Conservation (phyloP, 2,329 filamentous ascomycete species). For the Sporothrix euskadiensis region DNA sequence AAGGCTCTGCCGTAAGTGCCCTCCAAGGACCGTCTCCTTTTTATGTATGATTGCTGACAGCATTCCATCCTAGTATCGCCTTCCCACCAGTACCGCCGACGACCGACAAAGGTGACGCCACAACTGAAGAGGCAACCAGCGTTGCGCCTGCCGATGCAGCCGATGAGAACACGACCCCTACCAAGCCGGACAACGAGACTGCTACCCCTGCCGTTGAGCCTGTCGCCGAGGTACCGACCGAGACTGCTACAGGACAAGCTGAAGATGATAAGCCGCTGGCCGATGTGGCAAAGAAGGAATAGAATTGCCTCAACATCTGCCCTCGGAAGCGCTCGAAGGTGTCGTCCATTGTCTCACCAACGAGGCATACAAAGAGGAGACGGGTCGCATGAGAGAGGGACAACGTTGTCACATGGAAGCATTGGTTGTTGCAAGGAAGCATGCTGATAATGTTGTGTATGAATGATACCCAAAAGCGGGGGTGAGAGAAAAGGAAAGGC, state of each 20-base stretch:
- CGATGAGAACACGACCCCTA: not conserved
- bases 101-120: not conserved
- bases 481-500: not conserved
- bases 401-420: not conserved
- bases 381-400: not conserved
- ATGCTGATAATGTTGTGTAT: conserved; percentile 5
- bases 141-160: not conserved
- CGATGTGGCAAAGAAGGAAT: not conserved
- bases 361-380: not conserved
- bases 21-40: no score
- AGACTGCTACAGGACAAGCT: not conserved
- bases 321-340: not conserved
- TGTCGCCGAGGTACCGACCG: not conserved
- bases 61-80: not conserved
- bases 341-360: not conserved
- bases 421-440: not conserved
- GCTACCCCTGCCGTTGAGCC: not conserved
- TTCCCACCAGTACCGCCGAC: not conserved
- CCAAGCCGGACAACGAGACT: not conserved
- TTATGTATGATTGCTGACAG: not conserved
- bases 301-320: not conserved
- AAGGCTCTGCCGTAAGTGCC: conserved; percentile 68
- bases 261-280: not conserved
- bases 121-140: not conserved
- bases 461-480: conserved; percentile 12